Evolutionary conservation across 495 filamentous ascomycete species (phyloP).

Genomic region (Xylaria sp.): DNA sequence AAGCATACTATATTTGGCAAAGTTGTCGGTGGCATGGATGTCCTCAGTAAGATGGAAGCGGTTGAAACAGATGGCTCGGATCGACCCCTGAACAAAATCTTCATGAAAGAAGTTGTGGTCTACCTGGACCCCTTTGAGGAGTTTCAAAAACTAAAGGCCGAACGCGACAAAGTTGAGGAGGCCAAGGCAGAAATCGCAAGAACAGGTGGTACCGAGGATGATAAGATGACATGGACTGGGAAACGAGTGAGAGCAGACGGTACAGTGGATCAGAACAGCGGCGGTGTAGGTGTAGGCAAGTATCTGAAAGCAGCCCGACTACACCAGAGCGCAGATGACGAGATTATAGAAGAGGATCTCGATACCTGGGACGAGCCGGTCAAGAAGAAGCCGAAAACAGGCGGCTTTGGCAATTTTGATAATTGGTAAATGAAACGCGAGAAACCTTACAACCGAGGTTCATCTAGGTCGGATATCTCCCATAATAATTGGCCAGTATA

Average conservation of each 20-base stretch:
- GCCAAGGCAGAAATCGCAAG: slow-evolving; percentile 59
- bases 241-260: slow-evolving; percentile 74
- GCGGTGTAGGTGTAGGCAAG: slow-evolving; percentile 72
- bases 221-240: slow-evolving; percentile 89
- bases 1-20: slow-evolving; percentile 97
- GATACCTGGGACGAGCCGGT: slow-evolving; percentile 68
- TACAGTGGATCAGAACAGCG: slow-evolving; percentile 53
- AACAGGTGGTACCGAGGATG: slow-evolving; percentile 72
- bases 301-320: slow-evolving; percentile 71
- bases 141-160: slow-evolving; percentile 70
- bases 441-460: neutral
- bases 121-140: slow-evolving; percentile 97
- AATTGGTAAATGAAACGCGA: slow-evolving; percentile 60
- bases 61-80: slow-evolving; percentile 71
- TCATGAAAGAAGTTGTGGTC: slow-evolving; percentile 82
- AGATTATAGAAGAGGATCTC: slow-evolving; percentile 65
- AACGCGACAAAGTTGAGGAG: slow-evolving; percentile 58
- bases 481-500: neutral
- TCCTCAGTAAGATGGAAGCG: slow-evolving; percentile 76
- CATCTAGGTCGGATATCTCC: neutral
- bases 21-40: slow-evolving; percentile 79
- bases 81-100: slow-evolving; percentile 74
- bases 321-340: slow-evolving; percentile 53
- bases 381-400: slow-evolving; percentile 80
- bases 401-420: slow-evolving; percentile 96